A percentile compares a stretch with the other conserved stretches of the same genome.
These are phyloP conservation scores for Ilex paraguariensis DNA, from an alignment of 305 asterid species.

Conservation along the genomic window DNA sequence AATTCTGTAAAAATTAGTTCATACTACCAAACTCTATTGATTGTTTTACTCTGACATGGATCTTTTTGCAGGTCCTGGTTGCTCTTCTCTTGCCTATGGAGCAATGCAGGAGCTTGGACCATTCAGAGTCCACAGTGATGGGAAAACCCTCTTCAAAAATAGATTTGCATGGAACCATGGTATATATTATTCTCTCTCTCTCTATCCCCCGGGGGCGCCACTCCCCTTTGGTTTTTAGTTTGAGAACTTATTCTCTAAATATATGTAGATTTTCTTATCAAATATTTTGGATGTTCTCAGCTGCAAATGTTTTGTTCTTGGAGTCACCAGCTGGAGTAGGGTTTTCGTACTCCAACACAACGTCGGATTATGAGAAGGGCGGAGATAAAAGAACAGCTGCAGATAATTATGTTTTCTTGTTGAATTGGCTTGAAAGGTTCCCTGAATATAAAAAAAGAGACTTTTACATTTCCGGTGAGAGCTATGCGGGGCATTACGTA, in stretches of 20 bases:
- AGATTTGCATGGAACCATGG: slow-evolving; percentile 62
- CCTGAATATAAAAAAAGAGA: slow-evolving; percentile 52
- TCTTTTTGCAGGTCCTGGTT: slow-evolving; percentile 48
- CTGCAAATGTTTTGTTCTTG: slow-evolving; percentile 60
- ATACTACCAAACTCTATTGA: no score
- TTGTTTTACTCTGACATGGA: not conserved
- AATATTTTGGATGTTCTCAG: slow-evolving; percentile 16
- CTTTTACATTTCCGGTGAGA: slow-evolving; percentile 53
- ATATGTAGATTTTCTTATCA: no score
- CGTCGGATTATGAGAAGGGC: slow-evolving; percentile 23
- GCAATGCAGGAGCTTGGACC: slow-evolving; percentile 84
- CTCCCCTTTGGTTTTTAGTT: not conserved
- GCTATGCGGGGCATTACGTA: slow-evolving; percentile 68
- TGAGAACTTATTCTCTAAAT: not conserved
- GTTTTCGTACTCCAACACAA: slow-evolving; percentile 57
- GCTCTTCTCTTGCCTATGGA: slow-evolving; percentile 73
- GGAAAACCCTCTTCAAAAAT: slow-evolving; percentile 60
- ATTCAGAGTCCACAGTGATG: slow-evolving; percentile 59
- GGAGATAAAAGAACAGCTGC: slow-evolving; percentile 44
- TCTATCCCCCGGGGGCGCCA: no score
- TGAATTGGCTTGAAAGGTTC: slow-evolving; percentile 58
- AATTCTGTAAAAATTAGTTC: no score
- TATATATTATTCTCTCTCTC: not conserved
- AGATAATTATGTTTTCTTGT: slow-evolving; percentile 39
- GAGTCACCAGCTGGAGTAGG: slow-evolving; percentile 82